phyloP scores from a whole-genome alignment of 2,329 filamentous ascomycete genomes.

The Hypocreales sp. region DNA sequence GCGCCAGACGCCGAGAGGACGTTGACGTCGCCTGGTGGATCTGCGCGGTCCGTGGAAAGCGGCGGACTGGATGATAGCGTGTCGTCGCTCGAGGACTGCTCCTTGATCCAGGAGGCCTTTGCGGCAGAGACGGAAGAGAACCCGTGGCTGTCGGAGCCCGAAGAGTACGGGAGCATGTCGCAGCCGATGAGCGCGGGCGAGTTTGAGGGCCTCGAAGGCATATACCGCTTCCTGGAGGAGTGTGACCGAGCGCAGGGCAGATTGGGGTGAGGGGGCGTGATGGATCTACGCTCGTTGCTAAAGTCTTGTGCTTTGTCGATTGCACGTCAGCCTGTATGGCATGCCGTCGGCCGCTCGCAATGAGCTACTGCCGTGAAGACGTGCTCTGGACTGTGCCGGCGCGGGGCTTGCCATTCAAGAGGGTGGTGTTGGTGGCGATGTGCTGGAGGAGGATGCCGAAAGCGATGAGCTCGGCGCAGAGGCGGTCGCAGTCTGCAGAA shows the following conservation, averaged over 20 bases:
- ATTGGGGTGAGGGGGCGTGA: conserved; percentile 12
- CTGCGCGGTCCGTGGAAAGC: conserved; percentile 26
- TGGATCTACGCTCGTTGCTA: too few species aligned
- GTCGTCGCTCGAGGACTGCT: conserved; percentile 18
- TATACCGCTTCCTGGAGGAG: conserved; percentile 42
- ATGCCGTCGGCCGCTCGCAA: too few species aligned
- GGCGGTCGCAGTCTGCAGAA: conserved; percentile 11
- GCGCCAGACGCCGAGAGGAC: conserved; percentile 40
- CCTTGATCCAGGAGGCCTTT: conserved; percentile 22
- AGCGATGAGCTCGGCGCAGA: conserved; percentile 19
- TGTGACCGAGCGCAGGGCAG: conserved; percentile 30
- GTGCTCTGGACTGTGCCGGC: too few species aligned
- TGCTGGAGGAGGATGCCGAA: conserved; percentile 20
- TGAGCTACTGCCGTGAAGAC: too few species aligned
- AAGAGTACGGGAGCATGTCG: conserved; percentile 36
- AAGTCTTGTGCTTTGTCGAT: too few species aligned
- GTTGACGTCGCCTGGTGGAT: conserved; percentile 31
- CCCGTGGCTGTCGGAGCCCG: conserved; percentile 31
- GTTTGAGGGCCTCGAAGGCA: conserved; percentile 39
- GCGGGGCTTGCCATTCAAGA: conserved; percentile 3
- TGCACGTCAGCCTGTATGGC: too few species aligned
- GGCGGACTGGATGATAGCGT: conserved; percentile 21
- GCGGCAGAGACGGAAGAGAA: conserved; percentile 27
- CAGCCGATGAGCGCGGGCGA: conserved; percentile 28
- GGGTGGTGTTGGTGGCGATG: conserved; percentile 13